Percentiles rank a stretch among this genome's conserved stretches.
phyloP scores from a whole-genome alignment of 805 yeast genomes.

The Lachancea meyersii region DNA sequence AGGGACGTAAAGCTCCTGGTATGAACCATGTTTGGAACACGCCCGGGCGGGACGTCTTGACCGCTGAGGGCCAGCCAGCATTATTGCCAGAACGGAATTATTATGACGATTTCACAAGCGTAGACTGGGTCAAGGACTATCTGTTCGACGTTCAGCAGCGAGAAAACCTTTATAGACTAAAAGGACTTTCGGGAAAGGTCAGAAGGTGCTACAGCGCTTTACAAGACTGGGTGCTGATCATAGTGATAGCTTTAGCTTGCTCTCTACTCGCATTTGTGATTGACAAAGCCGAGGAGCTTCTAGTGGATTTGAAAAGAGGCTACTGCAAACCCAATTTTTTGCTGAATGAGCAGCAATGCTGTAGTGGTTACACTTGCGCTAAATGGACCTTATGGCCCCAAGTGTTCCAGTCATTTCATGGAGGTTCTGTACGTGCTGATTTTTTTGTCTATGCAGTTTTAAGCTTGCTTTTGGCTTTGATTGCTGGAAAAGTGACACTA shows the following conservation, averaged over 20 bases:
- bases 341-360: constrained; percentile 39
- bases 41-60: neutral
- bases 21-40: neutral
- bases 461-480: constrained; percentile 39
- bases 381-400: constrained; percentile 43
- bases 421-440: constrained; percentile 21
- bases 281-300: constrained; percentile 41
- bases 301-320: constrained; percentile 49
- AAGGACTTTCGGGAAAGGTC: constrained; percentile 31
- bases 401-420: constrained; percentile 6
- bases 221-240: constrained; percentile 45
- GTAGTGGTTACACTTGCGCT: constrained; percentile 19
- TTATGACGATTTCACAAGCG: constrained; percentile 56
- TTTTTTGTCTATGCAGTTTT: constrained; percentile 34
- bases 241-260: constrained; percentile 40
- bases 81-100: constrained; percentile 28
- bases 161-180: constrained; percentile 27
- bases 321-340: constrained; percentile 44
- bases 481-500: constrained; percentile 42
- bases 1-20: neutral
- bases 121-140: constrained; percentile 52
- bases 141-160: constrained; percentile 34
- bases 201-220: constrained; percentile 29
- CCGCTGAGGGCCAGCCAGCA: neutral
- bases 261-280: constrained; percentile 46